These are phyloP conservation scores for Limonium bicolor DNA, from an alignment of 148 eudicot species.

Conservation along the genomic window DNA sequence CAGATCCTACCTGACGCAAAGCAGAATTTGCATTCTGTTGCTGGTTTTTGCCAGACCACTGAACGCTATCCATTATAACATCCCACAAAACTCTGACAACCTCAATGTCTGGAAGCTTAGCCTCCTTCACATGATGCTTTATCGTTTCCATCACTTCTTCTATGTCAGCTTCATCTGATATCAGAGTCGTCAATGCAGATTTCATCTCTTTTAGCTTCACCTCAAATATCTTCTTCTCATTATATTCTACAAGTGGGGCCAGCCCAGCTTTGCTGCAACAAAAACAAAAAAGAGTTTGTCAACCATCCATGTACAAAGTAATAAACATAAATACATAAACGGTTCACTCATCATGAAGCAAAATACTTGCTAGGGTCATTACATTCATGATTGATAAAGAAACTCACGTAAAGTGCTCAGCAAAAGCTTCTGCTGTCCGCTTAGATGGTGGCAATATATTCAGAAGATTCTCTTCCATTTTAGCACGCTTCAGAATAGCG, in stretches of 20 bases:
- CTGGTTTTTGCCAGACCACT: slow-evolving; percentile 98
- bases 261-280: slow-evolving; percentile 66
- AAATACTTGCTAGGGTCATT: neutral
- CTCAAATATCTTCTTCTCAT: slow-evolving; percentile 84
- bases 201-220: slow-evolving; percentile 93
- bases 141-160: slow-evolving; percentile 78
- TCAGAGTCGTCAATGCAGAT: slow-evolving; percentile 65
- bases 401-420: slow-evolving; percentile 95
- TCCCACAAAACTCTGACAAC: slow-evolving; percentile 90
- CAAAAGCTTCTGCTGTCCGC: slow-evolving; percentile 65
- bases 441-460: slow-evolving; percentile 78
- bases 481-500: slow-evolving; percentile 75
- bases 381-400: too few species aligned
- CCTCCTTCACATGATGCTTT: slow-evolving; percentile 73
- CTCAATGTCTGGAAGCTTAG: slow-evolving; percentile 85
- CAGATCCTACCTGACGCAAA: slow-evolving; percentile 87
- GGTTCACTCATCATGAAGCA: slow-evolving; percentile 2
- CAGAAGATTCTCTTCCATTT: slow-evolving; percentile 76
- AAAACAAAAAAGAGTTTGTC: neutral
- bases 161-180: slow-evolving; percentile 76
- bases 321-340: neutral
- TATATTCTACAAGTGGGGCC: slow-evolving; percentile 52
- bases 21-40: slow-evolving; percentile 97
- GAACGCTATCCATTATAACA: slow-evolving; percentile 94
- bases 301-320: neutral